Conservation (phyloP, 179 eudicot species). For the Sideroxylon spinosum region DNA sequence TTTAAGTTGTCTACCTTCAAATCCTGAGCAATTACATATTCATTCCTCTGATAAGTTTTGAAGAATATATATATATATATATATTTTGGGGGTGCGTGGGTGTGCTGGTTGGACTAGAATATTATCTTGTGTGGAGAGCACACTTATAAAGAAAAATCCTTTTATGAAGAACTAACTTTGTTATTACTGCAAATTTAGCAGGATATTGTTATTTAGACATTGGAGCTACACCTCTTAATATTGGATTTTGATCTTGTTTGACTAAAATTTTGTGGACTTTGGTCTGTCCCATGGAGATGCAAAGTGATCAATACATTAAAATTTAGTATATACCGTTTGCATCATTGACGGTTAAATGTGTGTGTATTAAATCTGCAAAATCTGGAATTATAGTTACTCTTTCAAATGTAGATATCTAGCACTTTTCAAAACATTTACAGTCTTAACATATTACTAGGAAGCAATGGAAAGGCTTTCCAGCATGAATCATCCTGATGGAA, state of each 20-base stretch:
- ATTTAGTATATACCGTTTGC: background rate
- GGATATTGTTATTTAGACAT: background rate
- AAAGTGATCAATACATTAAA: background rate
- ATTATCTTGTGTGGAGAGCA: background rate
- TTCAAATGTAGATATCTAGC: background rate
- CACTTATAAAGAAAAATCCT: no score
- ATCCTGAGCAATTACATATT: no score
- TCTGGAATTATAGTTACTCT: conserved; percentile 7
- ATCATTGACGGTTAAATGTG: background rate
- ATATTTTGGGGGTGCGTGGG: no score
- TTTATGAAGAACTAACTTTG: background rate
- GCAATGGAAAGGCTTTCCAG: conserved; percentile 80
- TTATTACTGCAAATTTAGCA: background rate
- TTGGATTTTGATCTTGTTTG: background rate
- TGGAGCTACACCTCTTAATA: background rate
- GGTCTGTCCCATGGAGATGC: background rate
- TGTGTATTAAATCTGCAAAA: background rate
- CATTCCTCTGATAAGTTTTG: no score
- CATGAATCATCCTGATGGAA: conserved; percentile 96
- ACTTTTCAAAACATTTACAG: conserved; percentile 7
- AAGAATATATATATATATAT: no score
- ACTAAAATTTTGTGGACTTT: background rate
- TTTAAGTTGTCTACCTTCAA: background rate
- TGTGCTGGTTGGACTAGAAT: no score
- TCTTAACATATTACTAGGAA: conserved; percentile 47